Evolutionary conservation across 2,329 filamentous ascomycete genomes (phyloP).

Genomic region (Chaetomium sp.): DNA sequence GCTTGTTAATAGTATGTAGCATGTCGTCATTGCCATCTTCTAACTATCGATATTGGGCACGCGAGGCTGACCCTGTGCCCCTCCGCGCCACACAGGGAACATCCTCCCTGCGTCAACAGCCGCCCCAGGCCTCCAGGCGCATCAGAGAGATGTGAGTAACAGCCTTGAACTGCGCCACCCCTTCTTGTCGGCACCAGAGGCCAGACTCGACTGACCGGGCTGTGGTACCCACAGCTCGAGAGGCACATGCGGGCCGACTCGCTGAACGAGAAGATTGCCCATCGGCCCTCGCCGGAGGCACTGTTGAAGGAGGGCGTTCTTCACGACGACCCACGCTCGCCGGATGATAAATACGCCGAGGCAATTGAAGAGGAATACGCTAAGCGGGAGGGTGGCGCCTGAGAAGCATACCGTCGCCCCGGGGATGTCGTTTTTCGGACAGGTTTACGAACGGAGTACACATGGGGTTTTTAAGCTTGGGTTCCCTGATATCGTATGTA

Average conservation of each 20-base stretch:
- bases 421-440: neutral
- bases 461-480: neutral
- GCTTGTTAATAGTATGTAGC: slow-evolving; percentile 71
- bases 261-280: slow-evolving; percentile 82
- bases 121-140: slow-evolving; percentile 75
- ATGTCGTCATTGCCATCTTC: neutral
- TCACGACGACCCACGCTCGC: slow-evolving; percentile 64
- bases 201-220: neutral
- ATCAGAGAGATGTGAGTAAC: slow-evolving; percentile 68
- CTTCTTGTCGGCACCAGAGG: neutral
- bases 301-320: slow-evolving; percentile 80
- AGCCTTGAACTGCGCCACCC: neutral
- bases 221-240: slow-evolving; percentile 57
- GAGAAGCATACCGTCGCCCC: slow-evolving; percentile 27
- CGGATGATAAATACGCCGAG: slow-evolving; percentile 60
- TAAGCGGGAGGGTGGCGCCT: slow-evolving; percentile 64
- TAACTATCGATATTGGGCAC: neutral
- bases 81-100: slow-evolving; percentile 60
- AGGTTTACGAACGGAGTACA: neutral
- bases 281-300: slow-evolving; percentile 73
- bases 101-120: slow-evolving; percentile 80
- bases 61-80: slow-evolving; percentile 11
- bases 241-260: slow-evolving; percentile 85
- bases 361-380: slow-evolving; percentile 66
- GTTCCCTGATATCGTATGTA: neutral